Percentiles rank a stretch among this genome's conserved stretches.
Evolutionary conservation across 179 eudicot species (phyloP).

Genomic region (Drosera spatulata): DNA sequence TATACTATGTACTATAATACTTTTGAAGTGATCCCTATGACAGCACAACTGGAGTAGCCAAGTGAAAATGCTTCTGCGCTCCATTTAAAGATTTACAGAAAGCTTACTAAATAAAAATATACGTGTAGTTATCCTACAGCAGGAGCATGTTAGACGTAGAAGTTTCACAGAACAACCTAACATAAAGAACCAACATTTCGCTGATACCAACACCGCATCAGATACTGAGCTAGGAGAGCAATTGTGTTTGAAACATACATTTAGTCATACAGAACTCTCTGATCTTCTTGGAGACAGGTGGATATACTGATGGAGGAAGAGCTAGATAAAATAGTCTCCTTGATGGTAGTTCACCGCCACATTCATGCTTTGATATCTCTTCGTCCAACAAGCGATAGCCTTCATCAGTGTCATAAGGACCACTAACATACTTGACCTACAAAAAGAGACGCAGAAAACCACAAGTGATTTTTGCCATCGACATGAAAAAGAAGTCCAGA

Average conservation of each 20-base stretch:
- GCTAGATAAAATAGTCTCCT: constrained; percentile 95
- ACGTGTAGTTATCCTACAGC: no score
- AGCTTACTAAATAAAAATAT: no score
- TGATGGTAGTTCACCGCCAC: constrained; percentile 28
- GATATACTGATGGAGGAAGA: constrained; percentile 99
- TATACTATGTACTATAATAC: no score
- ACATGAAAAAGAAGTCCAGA: not conserved
- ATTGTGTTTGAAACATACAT: constrained; percentile 32
- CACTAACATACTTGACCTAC: constrained; percentile 87
- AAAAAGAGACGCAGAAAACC: constrained; percentile 9
- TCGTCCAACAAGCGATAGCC: constrained; percentile 69
- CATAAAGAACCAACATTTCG: no score
- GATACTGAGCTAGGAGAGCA: no score
- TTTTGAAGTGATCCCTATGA: not conserved
- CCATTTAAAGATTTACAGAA: no score
- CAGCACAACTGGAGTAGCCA: not conserved
- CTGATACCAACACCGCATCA: no score
- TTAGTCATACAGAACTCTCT: constrained; percentile 55
- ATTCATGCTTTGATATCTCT: constrained; percentile 58
- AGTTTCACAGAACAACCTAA: no score
- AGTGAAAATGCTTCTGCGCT: not conserved
- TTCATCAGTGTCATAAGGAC: constrained; percentile 75
- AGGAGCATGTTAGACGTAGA: no score
- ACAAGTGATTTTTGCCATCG: constrained; percentile 5
- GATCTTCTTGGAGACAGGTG: constrained; percentile 96